phyloP scores from a whole-genome alignment of 148 eudicot species.

The Rhododendron henanense region DNA sequence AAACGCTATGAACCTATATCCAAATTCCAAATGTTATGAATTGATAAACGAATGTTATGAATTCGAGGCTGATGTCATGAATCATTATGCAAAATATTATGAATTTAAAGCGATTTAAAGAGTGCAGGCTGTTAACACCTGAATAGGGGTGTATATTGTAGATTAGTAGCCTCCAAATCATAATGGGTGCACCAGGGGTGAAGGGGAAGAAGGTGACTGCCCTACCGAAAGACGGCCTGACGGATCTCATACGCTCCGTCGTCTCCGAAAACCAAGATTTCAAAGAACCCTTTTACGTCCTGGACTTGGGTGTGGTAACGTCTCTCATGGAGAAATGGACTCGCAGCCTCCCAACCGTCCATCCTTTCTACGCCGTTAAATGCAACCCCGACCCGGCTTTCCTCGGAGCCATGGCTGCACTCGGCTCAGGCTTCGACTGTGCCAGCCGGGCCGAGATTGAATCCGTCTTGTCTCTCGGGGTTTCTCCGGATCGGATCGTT shows the following conservation, averaged over 20 bases:
- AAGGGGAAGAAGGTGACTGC: not conserved
- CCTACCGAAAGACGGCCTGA: not conserved
- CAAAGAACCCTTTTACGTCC: conserved; percentile 20
- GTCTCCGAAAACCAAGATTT: not conserved
- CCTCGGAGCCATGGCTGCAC: conserved; percentile 15
- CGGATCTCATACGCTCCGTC: not conserved
- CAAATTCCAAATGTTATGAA: not conserved
- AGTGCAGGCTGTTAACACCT: not conserved
- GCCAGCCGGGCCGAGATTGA: conserved; percentile 25
- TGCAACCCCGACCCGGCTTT: conserved; percentile 20
- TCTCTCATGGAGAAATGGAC: conserved; percentile 19
- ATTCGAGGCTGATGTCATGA: not conserved
- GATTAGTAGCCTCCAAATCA: not conserved
- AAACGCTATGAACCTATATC: not conserved
- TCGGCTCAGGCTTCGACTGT: conserved; percentile 22
- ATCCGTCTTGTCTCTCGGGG: conserved; percentile 19
- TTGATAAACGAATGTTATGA: not conserved
- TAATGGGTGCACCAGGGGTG: not conserved
- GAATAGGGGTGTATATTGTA: not conserved
- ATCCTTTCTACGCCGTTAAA: conserved; percentile 27
- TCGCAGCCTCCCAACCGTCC: conserved; percentile 12
- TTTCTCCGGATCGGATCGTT: conserved; percentile 17
- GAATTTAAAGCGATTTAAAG: no score
- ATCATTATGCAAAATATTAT: not conserved
- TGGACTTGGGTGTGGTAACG: conserved; percentile 16